Conservation (phyloP, 441 rosid genomes). For the Cnidoscolus chayamansa region DNA sequence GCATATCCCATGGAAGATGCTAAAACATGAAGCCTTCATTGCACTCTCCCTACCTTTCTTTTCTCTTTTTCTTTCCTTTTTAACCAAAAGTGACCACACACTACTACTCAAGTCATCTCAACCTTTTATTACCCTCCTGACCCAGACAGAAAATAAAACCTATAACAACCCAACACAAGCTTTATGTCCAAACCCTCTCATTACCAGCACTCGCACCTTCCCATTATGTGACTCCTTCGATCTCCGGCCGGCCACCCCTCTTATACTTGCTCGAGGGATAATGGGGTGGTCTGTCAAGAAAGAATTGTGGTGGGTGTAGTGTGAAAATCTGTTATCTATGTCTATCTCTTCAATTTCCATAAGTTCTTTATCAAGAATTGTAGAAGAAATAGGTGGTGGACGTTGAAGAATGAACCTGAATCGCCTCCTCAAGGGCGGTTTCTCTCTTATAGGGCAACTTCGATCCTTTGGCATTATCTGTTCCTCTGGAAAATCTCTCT, state of each 20-base stretch:
- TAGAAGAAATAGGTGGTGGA: slow-evolving; percentile 6
- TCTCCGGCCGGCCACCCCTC: slow-evolving; percentile 20
- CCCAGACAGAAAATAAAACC: background rate
- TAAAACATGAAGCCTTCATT: slow-evolving; percentile 28
- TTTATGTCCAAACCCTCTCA: slow-evolving; percentile 33
- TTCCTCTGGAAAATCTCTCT: slow-evolving; percentile 13
- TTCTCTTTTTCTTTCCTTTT: background rate
- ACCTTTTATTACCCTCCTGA: slow-evolving; percentile 31
- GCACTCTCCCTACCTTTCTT: slow-evolving; percentile 15
- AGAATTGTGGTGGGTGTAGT: background rate
- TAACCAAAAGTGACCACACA: slow-evolving; percentile 27
- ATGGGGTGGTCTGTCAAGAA: background rate
- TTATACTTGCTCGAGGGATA: background rate
- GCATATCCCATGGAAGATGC: slow-evolving; percentile 63
- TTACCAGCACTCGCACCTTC: slow-evolving; percentile 13
- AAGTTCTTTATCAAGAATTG: background rate
- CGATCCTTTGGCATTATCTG: slow-evolving; percentile 51
- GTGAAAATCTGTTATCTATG: background rate
- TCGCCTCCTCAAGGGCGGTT: slow-evolving; percentile 23
- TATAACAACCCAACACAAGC: slow-evolving; percentile 23
- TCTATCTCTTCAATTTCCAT: background rate
- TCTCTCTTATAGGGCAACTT: slow-evolving; percentile 44
- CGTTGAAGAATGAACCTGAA: slow-evolving; percentile 14
- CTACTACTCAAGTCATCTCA: slow-evolving; percentile 37
- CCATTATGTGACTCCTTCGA: background rate